Percentiles rank a stretch among this genome's conserved stretches.
Conservation (phyloP, 306 rosid species). For the Citrullus colocynthis region DNA sequence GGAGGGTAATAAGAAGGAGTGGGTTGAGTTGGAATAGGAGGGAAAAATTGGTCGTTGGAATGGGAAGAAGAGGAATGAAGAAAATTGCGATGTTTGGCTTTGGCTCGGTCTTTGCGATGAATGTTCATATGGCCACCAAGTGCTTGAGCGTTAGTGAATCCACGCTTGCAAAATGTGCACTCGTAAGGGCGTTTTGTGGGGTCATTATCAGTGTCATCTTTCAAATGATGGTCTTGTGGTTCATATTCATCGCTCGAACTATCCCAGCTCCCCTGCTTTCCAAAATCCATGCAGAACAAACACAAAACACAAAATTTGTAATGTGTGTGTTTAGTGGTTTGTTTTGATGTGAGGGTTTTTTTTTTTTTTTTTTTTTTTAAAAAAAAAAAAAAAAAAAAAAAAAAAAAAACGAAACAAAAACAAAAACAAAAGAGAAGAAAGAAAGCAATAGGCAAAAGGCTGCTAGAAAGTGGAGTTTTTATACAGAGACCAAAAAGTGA, state of each 20-base stretch:
- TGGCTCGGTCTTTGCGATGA: constrained; percentile 74
- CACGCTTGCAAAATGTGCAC: constrained; percentile 86
- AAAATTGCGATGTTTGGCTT: constrained; percentile 27
- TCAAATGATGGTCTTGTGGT: constrained; percentile 5
- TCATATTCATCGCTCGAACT: constrained; percentile 53
- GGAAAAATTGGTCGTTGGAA: not conserved
- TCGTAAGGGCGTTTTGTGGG: constrained; percentile 39
- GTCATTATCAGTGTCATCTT: constrained; percentile 6
- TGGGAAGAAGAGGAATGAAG: not conserved
- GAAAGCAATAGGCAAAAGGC: not conserved
- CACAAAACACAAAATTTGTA: too few species aligned
- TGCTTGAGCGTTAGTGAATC: constrained; percentile 93
- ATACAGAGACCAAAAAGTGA: constrained; percentile 8
- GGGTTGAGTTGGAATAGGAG: not conserved
- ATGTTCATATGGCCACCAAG: constrained; percentile 96
- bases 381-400: too few species aligned
- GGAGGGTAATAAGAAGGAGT: not conserved
- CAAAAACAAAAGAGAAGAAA: not conserved
- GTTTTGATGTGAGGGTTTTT: too few species aligned
- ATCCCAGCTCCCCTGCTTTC: constrained; percentile 27
- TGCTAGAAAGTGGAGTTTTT: constrained; percentile 24
- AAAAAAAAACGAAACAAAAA: too few species aligned
- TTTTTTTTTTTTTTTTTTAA: too few species aligned
- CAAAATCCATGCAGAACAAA: constrained; percentile 23
- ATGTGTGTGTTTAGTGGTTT: too few species aligned